Conservation (phyloP, 2,329 filamentous ascomycete genomes). For the Helminthosporium solani region DNA sequence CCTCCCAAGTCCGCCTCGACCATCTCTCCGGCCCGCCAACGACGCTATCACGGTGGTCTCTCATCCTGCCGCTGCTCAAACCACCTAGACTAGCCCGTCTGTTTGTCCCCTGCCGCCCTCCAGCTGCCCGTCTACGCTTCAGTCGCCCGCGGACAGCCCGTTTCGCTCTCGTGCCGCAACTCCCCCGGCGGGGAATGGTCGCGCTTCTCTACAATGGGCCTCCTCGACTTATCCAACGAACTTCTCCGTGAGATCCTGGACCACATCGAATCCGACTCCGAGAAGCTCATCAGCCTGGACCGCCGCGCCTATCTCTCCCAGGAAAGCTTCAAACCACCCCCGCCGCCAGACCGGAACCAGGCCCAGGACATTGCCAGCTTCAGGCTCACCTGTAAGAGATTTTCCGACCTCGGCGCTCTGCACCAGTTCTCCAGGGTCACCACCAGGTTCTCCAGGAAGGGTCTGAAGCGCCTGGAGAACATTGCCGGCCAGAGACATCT, state of each 20-base stretch:
- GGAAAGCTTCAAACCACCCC: conserved; percentile 52
- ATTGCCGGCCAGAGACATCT: conserved; percentile 53
- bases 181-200: conserved; percentile 30
- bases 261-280: conserved; percentile 53
- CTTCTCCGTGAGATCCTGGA: conserved; percentile 54
- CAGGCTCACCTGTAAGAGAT: conserved; percentile 51
- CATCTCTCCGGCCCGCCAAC: conserved; percentile 26
- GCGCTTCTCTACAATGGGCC: conserved; percentile 33
- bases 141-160: background rate
- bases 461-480: conserved; percentile 51
- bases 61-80: conserved; percentile 23
- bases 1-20: conserved; percentile 26
- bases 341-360: conserved; percentile 45
- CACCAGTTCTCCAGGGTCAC: conserved; percentile 55
- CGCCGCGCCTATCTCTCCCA: conserved; percentile 54
- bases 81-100: conserved; percentile 22
- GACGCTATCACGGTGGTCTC: conserved; percentile 20
- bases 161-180: background rate
- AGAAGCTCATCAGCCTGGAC: conserved; percentile 53
- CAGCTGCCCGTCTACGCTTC: background rate
- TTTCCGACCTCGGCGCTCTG: conserved; percentile 52
- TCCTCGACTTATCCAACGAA: conserved; percentile 50
- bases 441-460: conserved; percentile 53
- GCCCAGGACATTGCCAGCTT: conserved; percentile 49
- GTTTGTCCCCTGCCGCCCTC: background rate